phyloP scores from a whole-genome alignment of 371 early-diverging fungal species.

The Syncephalastrum racemosum region DNA sequence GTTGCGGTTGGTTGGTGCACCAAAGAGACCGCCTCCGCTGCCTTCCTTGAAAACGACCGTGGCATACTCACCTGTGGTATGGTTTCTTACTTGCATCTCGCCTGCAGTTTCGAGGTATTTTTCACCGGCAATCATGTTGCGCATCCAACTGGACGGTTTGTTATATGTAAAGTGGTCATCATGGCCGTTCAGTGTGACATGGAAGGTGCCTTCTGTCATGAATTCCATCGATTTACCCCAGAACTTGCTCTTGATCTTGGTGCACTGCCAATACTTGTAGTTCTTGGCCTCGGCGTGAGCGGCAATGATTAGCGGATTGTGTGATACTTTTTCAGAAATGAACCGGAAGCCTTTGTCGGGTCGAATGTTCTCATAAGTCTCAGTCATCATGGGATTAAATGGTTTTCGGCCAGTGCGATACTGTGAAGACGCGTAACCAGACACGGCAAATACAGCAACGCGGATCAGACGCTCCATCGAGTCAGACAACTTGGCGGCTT shows the following conservation, averaged over 20 bases:
- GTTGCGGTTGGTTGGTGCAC: conserved; percentile 58
- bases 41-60: conserved; percentile 64
- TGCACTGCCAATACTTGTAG: conserved; percentile 74
- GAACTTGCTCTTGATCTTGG: conserved; percentile 78
- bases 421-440: conserved; percentile 80
- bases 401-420: conserved; percentile 88
- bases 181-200: conserved; percentile 62
- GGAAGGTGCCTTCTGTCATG: conserved; percentile 69
- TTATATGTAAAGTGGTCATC: conserved; percentile 75
- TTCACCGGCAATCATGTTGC: conserved; percentile 79
- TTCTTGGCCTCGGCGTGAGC: conserved; percentile 67
- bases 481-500: conserved; percentile 60
- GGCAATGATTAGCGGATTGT: conserved; percentile 82
- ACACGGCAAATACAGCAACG: conserved; percentile 84
- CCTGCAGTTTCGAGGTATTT: conserved; percentile 81
- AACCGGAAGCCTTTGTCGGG: conserved; percentile 80
- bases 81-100: conserved; percentile 72
- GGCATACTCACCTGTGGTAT: conserved; percentile 67
- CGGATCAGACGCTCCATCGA: conserved; percentile 77
- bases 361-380: conserved; percentile 90
- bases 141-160: conserved; percentile 82
- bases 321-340: conserved; percentile 88
- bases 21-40: conserved; percentile 56
- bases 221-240: conserved; percentile 80
- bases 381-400: conserved; percentile 95